Evolutionary conservation across 768 basidiomycete genomes (phyloP), one percentile per base, ranked within the genome.

Genomic region (Podaxis pistillaris): DNA sequence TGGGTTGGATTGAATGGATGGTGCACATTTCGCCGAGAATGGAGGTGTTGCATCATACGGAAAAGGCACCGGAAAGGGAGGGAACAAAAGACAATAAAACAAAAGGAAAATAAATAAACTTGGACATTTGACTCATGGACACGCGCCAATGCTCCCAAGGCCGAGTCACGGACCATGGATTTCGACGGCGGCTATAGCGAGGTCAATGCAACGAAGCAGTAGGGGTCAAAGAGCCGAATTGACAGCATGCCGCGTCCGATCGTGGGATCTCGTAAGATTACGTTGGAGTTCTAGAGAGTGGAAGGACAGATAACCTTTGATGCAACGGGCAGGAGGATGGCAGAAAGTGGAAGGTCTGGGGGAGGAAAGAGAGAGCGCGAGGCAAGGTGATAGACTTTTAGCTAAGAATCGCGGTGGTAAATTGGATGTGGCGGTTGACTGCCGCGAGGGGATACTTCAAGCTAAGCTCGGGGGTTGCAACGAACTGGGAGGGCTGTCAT

Each of bases 341-440:
- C 54, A 46, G 37, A 38, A n/a, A 51, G 36, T 12, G 57, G 50
- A 37, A 24, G 19, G 26, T 33, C 17, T 11, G 15, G 28, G 41
- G 50, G 37, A 62, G 55, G 54, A 26, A 15, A 24, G 54, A 37
- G 22, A n/a, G 37, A 56, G 50, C 2, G 49, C 19, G 40, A 59
- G 44, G 60, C 33, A 62, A 49, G 46, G 7, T 62, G 54, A 62
- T 56, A 49, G 61, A n/a, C 40, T 62, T 62, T 62, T 56, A 28
- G 15, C 54, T 56, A 56, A 56, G 54, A 54, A 62, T 49, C 55
- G 60, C 38, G 53, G 60, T 53, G 53, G 59, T 62, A 58, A 49
- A 36, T 33, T 58, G 30, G 53, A 55, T 51, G 61, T 50, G 53
- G 61, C 61, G 59, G 53, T 30, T 19, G 54, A 40, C 54, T 56